Base-by-base conservation (phyloP, 2,329 filamentous ascomycete species). In the Beauveria rudraprayagi region DNA sequence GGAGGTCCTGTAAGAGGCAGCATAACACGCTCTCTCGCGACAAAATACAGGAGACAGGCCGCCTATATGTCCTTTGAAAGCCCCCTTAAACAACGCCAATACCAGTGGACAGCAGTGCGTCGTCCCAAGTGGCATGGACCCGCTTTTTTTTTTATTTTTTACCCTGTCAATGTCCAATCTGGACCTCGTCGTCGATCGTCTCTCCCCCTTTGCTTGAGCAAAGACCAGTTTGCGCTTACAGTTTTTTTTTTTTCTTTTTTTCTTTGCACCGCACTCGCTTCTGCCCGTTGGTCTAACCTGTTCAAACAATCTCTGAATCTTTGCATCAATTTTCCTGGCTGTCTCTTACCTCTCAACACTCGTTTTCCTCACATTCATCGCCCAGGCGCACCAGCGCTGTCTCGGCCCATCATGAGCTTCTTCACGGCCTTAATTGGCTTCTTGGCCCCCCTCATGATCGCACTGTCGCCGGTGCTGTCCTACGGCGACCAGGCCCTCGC, bases 401-500 rank as follows among this genome's bases (percentile, higher is more conserved):
- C 41, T 17, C 41, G 16, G 41, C 41, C 16, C 55, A 57, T 57
- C 46, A 72, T 73, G 70, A 66, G 66, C 55, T 80, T 78, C 73
- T 67, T 83, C 61, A 76, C 76, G 54, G 70, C 75, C 51, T 65
- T 84, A 63, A 78, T 82, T 70, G 81, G 80, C 75, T 80, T 80
- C 68, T 71, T 84, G 64, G 84, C 85, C 71, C 85, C 85, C 24
- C 71, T 85, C 60, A 88, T 88, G 70, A 78, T 88, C 64, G 77
- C 87, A 67, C 66, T 83, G 66, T 88, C 85, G 67, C 85, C 85
- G 19, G 76, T 88, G 51, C 74, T 86, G 46, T 87, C 84, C 59
- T 88, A 88, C 71, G 80, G 80, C 68, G 85, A 88, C 74, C 85
- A 88, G 75, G 84, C 82, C 28, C 69, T 84, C 52, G 81, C 85